Evolutionary conservation across 495 filamentous ascomycete species (phyloP), one percentile per base, ranked within the genome.

Genomic region (Rusavskia elegans): DNA sequence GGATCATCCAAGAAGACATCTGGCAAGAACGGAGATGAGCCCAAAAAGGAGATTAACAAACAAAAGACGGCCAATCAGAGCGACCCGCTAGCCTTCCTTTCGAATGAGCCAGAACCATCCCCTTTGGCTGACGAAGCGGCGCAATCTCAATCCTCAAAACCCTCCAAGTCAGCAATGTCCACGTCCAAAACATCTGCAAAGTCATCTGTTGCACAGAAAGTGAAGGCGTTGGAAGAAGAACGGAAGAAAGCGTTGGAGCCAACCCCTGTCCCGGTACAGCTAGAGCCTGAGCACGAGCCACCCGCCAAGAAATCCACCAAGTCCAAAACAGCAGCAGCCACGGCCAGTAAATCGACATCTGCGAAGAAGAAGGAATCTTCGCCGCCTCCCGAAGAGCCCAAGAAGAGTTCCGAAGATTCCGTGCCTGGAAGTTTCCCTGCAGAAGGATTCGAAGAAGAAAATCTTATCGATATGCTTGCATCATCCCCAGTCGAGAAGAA

Each of bases 1-100:
- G 58, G 54, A 62, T 79, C 38, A 67, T 72, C 17, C 73, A 84
- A 56, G 71, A 80, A 56, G 61, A 61, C 61, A 63, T 72, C 74
- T 49, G 77, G 75, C 58, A 75, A 75, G 58, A 78, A 82, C 53
- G 68, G 72, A 25, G 78, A 82, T 55, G 60, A 63, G 6, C 70
- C 77, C 13, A 74, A 73, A 58, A 82, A 80, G 61, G 70, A 75
- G 51, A 63, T 63, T 63, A 58, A 29, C 13, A 54, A 59, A 51
- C 46, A 48, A 45, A 48, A 48, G 40, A 17, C 19, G 52, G 46
- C 61, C 59, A 63, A 63, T 63, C 57, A 63, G 17, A 57, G 49
- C 35, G 50, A 35, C 13, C 42, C 61, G 53, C 61, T 54, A 59
- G 52, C 37, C 16, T 57, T 56, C 46, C 30, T 37, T 17, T 55